Conservation (phyloP, 2,329 filamentous ascomycete genomes). For the Pyrenophora graminea region DNA sequence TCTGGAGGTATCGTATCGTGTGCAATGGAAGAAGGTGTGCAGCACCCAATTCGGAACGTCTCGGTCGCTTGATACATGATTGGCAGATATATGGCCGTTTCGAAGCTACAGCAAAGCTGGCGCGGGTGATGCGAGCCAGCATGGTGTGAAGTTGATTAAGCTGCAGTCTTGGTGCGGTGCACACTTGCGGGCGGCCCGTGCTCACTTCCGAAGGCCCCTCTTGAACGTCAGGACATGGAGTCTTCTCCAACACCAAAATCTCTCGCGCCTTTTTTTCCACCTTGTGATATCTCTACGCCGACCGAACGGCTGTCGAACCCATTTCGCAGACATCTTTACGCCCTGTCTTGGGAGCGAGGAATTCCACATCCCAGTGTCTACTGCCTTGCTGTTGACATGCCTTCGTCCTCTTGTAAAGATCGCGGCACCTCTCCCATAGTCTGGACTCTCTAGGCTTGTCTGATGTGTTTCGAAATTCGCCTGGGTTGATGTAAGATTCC, state of each 20-base stretch:
- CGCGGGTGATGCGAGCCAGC: constrained; percentile 30
- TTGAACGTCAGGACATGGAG: background rate
- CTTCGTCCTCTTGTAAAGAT: constrained; percentile 18
- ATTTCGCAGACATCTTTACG: background rate
- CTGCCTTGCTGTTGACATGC: background rate
- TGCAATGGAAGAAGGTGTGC: background rate
- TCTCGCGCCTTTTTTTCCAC: constrained; percentile 6
- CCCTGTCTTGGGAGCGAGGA: no score
- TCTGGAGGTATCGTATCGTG: constrained; percentile 30
- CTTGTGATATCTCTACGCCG: background rate
- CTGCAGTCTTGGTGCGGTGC: constrained; percentile 18
- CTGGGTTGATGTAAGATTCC: constrained; percentile 33
- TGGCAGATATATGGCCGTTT: constrained; percentile 38
- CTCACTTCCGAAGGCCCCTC: constrained; percentile 9
- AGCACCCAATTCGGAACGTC: constrained; percentile 22
- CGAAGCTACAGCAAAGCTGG: constrained; percentile 23
- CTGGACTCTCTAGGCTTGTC: constrained; percentile 19
- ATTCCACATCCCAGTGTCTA: no score
- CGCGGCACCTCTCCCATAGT: constrained; percentile 27
- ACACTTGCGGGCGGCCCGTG: constrained; percentile 32
- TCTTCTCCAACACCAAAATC: constrained; percentile 5
- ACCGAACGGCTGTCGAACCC: background rate
- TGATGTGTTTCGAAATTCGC: constrained; percentile 22
- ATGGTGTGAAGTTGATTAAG: constrained; percentile 33
- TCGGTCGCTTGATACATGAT: constrained; percentile 30